Evolutionary conservation across 805 yeast species (phyloP), one percentile per base, ranked within the genome.

Genomic region (Yamadazyma nakazawae): DNA sequence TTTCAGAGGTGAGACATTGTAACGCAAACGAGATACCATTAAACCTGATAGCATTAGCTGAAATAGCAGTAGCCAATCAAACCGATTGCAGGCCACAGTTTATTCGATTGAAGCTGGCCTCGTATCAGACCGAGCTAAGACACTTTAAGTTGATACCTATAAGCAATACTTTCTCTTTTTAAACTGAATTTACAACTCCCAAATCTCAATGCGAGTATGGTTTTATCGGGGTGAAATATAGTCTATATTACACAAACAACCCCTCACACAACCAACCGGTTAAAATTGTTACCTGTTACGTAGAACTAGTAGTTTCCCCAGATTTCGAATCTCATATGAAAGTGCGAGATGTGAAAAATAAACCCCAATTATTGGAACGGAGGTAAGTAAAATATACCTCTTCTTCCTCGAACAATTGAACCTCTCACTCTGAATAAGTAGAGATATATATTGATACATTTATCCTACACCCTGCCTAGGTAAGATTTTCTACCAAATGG

Each of bases 321-420:
- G 47, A 44, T 44, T 44, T 38, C 17, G 30, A 42, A 6, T 10
- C 19, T 35, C 42, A 37, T 43, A 43, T 43, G 46, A 43, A 43
- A 43, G 26, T 35, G 34, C 40, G 45, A 17, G 34, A n/a, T 25
- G 43, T 32, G 43, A 41, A 41, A 42, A 42, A 13, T 10, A 21
- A 21, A 28, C 32, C 32, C 32, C 32, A 28, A 9, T 13, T 13
- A 11, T 13, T 3, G 32, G 32, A 28, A 28, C n/a, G 11, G 11
- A 5, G 32, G 9, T 10, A 37, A 3, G 14, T 19, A 14, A 24
- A 37, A 11, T 21, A 21, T 10, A 4, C 16, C 2, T 8, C n/a
- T 11, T 7, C 17, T 14, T 18, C 16, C 21, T 14, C 3, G 21
- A 12, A 17, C 19, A 37, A 12, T 21, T 21, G 6, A 21, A 21